These are phyloP conservation scores for Diversispora eburnea DNA, from an alignment of 192 early-diverging fungal species.

Conservation along the genomic window DNA sequence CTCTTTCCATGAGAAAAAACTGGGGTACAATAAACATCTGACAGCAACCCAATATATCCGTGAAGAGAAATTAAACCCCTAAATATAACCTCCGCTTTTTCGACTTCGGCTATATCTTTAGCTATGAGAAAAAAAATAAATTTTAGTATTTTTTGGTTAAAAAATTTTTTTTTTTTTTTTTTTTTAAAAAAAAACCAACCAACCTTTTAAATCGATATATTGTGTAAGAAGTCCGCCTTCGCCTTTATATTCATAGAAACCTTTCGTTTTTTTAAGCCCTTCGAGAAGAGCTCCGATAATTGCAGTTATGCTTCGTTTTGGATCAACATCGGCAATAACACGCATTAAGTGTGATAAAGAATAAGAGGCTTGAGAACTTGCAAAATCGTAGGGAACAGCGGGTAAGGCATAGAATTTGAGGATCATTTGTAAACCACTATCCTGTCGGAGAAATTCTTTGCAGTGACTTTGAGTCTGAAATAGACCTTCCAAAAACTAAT, in stretches of 20 bases:
- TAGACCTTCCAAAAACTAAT: conserved; percentile 78
- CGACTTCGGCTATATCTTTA: conserved; percentile 11
- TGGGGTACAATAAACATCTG: conserved; percentile 69
- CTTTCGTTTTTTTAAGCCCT: conserved; percentile 42
- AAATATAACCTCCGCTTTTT: conserved; percentile 50
- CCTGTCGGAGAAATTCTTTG: conserved; percentile 65
- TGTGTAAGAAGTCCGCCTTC: conserved; percentile 42
- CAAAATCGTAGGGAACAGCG: conserved; percentile 71
- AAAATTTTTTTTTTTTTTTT: too few species aligned
- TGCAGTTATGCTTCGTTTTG: conserved; percentile 48
- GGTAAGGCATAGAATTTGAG: conserved; percentile 63
- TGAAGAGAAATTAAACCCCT: conserved; percentile 58
- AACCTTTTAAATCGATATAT: conserved; percentile 64
- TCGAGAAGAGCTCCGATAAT: conserved; percentile 54
- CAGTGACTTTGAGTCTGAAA: conserved; percentile 75
- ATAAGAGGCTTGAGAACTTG: conserved; percentile 56
- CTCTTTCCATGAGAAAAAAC: conserved; percentile 61
- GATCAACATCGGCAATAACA: conserved; percentile 63
- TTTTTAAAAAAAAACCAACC: not conserved
- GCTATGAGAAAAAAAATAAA: not conserved
- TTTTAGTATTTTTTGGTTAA: not conserved
- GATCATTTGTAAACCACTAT: conserved; percentile 60
- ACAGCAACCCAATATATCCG: conserved; percentile 58
- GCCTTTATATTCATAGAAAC: conserved; percentile 43
- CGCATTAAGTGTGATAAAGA: conserved; percentile 70